Base-by-base conservation (phyloP, 306 rosid species). In the Begonia masoniana region DNA sequence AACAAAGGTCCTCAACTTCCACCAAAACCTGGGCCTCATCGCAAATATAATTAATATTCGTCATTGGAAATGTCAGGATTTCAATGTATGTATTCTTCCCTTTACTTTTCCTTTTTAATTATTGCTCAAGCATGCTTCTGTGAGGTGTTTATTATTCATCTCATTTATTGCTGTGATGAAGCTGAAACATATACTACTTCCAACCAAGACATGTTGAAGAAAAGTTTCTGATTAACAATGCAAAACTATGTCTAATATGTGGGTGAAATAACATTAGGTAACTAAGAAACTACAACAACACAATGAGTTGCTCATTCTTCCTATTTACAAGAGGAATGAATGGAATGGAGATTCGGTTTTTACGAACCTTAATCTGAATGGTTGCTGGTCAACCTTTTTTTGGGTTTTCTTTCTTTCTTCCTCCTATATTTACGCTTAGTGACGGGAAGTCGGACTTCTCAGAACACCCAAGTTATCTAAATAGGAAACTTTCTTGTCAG, bases 381-480 rank as follows among this genome's bases (percentile, higher is more conserved):
- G 55, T 19, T 53, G 15, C 43, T 60, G 41, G 1, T 9, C 23
- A 46, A 11, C 10, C 43, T 17, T 21, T n/a, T 53, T 17, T 48
- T 41, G 47, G 13, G 16, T 10, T 17, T 19, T 47, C 50, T 15
- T 42, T 10, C 47, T 35, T 55, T 48, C 10, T 24, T 17, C 54
- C 50, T 41, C 49, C 51, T 62, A 16, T 7, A 13, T 23, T 21
- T 41, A 11, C 54, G 31, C 51, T 79, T 74, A 87, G 62, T 85
- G 94, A 61, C 96, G 82, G 6, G 87, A 62, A 0, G 95, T 82
- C 46, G 97, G 97, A 76, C 94, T 89, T 65, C 85, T 85, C 72
- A 78, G 47, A 16, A 67, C 88, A 45, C 86, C 89, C 80, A 91
- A 70, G 43, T 55, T 83, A 8, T 91, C 97, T 58, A 85, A 78